These are phyloP conservation scores for Chalciporus chontae DNA, from an alignment of 768 basidiomycete species.

Conservation along the genomic window DNA sequence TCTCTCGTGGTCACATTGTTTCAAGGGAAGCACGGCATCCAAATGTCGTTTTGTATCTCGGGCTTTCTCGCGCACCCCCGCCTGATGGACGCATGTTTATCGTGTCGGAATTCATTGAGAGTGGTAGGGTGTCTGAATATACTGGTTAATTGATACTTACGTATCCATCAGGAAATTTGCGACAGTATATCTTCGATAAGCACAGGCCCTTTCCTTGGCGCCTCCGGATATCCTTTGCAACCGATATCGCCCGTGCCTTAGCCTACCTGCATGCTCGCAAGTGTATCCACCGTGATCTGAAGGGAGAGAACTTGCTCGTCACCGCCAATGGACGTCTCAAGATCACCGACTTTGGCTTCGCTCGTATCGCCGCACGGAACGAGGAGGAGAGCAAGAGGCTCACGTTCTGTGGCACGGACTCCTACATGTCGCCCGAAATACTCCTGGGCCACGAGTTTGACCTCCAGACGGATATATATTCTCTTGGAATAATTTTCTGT, in stretches of 20 bases:
- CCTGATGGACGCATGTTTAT: slow-evolving; percentile 88
- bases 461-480: slow-evolving; percentile 92
- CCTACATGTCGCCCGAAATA: slow-evolving; percentile 98
- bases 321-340: slow-evolving; percentile 93
- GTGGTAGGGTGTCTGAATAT: slow-evolving; percentile 39
- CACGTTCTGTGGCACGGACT: slow-evolving; percentile 86
- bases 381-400: slow-evolving; percentile 84
- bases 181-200: slow-evolving; percentile 87
- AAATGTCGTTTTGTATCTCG: slow-evolving; percentile 91
- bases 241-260: slow-evolving; percentile 90
- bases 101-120: slow-evolving; percentile 92
- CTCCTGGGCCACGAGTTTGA: slow-evolving; percentile 88
- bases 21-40: slow-evolving; percentile 82
- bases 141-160: slow-evolving; percentile 2
- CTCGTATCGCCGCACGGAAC: slow-evolving; percentile 88
- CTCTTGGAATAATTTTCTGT: slow-evolving; percentile 88
- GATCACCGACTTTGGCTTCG: slow-evolving; percentile 98
- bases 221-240: slow-evolving; percentile 90
- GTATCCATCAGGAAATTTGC: slow-evolving; percentile 55
- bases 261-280: slow-evolving; percentile 95
- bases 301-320: slow-evolving; percentile 96
- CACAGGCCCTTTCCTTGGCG: slow-evolving; percentile 87
- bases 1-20: slow-evolving; percentile 1
- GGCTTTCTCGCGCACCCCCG: slow-evolving; percentile 75
- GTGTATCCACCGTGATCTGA: slow-evolving; percentile 87